Percentiles rank a stretch among this genome's conserved stretches.
phyloP scores from a whole-genome alignment of 805 yeast genomes.

The Saccharomycopsis sp. region DNA sequence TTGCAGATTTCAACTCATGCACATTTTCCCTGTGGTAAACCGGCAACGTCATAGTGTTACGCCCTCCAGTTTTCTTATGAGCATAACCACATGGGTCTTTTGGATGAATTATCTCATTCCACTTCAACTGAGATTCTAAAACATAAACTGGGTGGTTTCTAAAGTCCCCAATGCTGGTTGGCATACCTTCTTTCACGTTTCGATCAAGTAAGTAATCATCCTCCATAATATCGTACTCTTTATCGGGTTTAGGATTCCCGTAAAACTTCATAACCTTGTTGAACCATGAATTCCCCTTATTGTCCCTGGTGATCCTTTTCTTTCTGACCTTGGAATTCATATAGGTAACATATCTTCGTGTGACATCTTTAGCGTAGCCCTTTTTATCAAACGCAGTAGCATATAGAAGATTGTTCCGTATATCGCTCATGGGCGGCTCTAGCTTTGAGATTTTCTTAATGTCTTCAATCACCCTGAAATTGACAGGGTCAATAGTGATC shows the following conservation, averaged over 20 bases:
- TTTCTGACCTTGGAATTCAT: constrained; percentile 70
- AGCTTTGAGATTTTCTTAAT: constrained; percentile 46
- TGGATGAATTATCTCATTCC: constrained; percentile 65
- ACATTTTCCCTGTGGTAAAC: constrained; percentile 67
- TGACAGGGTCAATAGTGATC: constrained; percentile 81
- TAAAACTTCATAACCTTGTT: constrained; percentile 23
- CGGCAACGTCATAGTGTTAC: constrained; percentile 37
- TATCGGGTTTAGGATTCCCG: constrained; percentile 21
- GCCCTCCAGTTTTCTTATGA: constrained; percentile 31
- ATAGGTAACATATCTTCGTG: constrained; percentile 66
- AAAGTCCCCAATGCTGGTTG: constrained; percentile 73
- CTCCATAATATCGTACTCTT: constrained; percentile 45
- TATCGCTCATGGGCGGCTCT: constrained; percentile 64
- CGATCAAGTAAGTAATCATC: constrained; percentile 50
- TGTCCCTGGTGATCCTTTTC: constrained; percentile 57
- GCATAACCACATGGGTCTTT: constrained; percentile 68
- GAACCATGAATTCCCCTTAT: constrained; percentile 56
- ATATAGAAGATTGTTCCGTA: constrained; percentile 55
- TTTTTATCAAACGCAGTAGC: constrained; percentile 66
- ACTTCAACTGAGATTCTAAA: constrained; percentile 61
- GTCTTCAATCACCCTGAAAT: constrained; percentile 52
- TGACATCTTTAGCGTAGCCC: constrained; percentile 69
- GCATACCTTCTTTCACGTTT: constrained; percentile 76
- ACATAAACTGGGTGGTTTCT: constrained; percentile 82
- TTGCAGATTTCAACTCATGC: constrained; percentile 55